Percentiles rank a stretch among this genome's conserved stretches.
These are phyloP conservation scores for Desmodesmus armatus DNA, from an alignment of 139 green algal genomes.

Conservation along the genomic window DNA sequence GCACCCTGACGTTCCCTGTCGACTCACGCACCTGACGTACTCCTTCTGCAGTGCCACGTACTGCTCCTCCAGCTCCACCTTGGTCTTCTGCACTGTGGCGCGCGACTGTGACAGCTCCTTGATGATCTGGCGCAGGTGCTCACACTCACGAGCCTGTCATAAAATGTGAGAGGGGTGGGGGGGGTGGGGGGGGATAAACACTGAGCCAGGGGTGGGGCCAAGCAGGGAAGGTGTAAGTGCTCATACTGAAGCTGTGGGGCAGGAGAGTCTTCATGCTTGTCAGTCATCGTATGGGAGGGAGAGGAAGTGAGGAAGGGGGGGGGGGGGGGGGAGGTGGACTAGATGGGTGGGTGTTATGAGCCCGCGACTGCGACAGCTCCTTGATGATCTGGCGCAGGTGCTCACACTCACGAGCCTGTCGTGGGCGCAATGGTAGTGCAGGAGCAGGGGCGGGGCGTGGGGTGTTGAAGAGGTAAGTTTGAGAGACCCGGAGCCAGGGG, in stretches of 20 bases:
- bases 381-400: slow-evolving; percentile 41
- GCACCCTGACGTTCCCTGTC: not conserved
- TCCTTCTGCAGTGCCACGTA: slow-evolving; percentile 40
- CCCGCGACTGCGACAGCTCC: slow-evolving; percentile 34
- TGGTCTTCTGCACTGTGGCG: slow-evolving; percentile 19
- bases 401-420: slow-evolving; percentile 43
- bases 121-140: slow-evolving; percentile 42
- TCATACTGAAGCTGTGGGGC: not conserved
- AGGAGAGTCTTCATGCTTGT: too few species aligned
- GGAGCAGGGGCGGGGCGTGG: too few species aligned
- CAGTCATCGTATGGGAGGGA: too few species aligned
- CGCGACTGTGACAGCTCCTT: slow-evolving; percentile 36
- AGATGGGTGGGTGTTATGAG: slow-evolving; percentile 30
- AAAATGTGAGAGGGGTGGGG: too few species aligned
- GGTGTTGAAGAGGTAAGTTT: too few species aligned
- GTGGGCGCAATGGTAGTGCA: too few species aligned
- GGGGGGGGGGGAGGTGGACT: too few species aligned
- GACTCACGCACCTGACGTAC: slow-evolving; percentile 27
- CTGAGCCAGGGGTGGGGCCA: not conserved
- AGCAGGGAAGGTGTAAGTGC: not conserved
- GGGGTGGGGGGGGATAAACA: not conserved
- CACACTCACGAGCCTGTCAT: slow-evolving; percentile 43
- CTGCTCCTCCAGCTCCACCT: slow-evolving; percentile 45
- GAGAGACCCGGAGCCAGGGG: not conserved
- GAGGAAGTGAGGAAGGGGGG: too few species aligned